These are phyloP conservation scores for Penicillium soppii DNA, from an alignment of 495 filamentous ascomycete genomes.

Conservation along the genomic window DNA sequence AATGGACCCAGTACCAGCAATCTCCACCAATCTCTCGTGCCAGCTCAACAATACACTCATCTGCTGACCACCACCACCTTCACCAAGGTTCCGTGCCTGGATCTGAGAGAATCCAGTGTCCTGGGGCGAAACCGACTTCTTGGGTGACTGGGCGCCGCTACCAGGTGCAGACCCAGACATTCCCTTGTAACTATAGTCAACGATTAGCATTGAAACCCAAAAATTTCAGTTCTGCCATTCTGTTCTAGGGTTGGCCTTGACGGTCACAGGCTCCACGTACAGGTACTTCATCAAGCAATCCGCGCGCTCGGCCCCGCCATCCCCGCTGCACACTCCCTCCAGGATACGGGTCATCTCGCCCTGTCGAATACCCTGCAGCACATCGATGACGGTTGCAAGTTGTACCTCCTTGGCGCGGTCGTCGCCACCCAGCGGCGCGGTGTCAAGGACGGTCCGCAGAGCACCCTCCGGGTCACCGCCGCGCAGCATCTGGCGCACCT, in stretches of 20 bases:
- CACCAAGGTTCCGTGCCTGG: slow-evolving; percentile 62
- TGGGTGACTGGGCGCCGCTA: slow-evolving; percentile 35
- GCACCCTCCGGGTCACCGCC: slow-evolving; percentile 85
- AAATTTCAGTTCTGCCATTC: background rate
- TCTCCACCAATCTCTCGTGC: slow-evolving; percentile 93
- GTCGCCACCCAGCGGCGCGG: slow-evolving; percentile 67
- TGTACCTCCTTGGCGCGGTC: slow-evolving; percentile 81
- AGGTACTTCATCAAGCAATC: slow-evolving; percentile 55
- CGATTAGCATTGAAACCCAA: slow-evolving; percentile 9
- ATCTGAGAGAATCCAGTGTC: slow-evolving; percentile 83
- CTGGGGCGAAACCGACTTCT: slow-evolving; percentile 68
- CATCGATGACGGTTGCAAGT: slow-evolving; percentile 77
- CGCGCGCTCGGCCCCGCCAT: slow-evolving; percentile 67
- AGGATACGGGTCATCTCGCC: slow-evolving; percentile 87
- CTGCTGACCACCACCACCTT: slow-evolving; percentile 76
- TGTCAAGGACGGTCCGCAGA: slow-evolving; percentile 74
- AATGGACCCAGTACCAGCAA: slow-evolving; percentile 84
- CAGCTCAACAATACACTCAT: slow-evolving; percentile 94
- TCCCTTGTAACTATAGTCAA: slow-evolving; percentile 68
- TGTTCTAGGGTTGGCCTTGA: too few relatives aligned
- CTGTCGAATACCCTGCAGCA: slow-evolving; percentile 85
- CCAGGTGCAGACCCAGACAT: slow-evolving; percentile 58
- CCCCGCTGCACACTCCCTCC: slow-evolving; percentile 66
- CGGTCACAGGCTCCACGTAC: slow-evolving; percentile 28
- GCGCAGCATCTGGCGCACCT: slow-evolving; percentile 82